These are phyloP conservation scores for Athelia psychrophila DNA, from an alignment of 1,284 basidiomycete species.

Conservation along the genomic window DNA sequence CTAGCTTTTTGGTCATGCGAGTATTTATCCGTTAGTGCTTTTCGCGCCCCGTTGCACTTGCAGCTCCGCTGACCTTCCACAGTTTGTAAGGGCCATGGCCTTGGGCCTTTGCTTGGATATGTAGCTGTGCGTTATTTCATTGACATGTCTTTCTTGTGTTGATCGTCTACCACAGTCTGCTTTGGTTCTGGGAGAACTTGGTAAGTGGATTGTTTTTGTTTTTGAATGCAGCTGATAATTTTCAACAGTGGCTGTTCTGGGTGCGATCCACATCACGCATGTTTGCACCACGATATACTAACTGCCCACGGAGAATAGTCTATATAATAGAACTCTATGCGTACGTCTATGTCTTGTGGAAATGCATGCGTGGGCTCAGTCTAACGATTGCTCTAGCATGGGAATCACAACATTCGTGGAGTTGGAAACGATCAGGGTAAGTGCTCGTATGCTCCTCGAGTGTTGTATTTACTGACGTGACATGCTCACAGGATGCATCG, in stretches of 20 bases:
- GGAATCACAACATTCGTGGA: slow-evolving; percentile 36
- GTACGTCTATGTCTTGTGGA: background rate
- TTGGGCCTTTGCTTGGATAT: no score
- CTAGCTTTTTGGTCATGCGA: slow-evolving; percentile 47
- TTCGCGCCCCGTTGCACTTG: background rate
- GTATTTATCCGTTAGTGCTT: slow-evolving; percentile 48
- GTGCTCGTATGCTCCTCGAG: slow-evolving; percentile 2
- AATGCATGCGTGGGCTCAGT: background rate
- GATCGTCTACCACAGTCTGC: background rate
- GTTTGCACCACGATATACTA: no score
- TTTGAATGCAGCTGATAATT: no score
- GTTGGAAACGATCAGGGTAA: slow-evolving; percentile 41
- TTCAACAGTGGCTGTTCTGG: background rate
- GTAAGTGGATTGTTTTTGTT: slow-evolving; percentile 23
- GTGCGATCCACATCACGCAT: background rate
- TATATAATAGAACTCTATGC: slow-evolving; percentile 40
- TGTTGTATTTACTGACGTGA: slow-evolving; percentile 1
- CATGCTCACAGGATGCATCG: slow-evolving; percentile 39
- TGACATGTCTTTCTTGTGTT: no score
- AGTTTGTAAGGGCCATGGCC: slow-evolving; percentile 40
- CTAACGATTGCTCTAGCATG: background rate
- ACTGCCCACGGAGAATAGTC: slow-evolving; percentile 21
- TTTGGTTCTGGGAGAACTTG: slow-evolving; percentile 48
- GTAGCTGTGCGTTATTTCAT: no score
- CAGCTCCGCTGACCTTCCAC: background rate